These are phyloP conservation scores for Myriosclerotinia duriaeana DNA, from an alignment of 2,329 filamentous ascomycete species.

Conservation along the genomic window DNA sequence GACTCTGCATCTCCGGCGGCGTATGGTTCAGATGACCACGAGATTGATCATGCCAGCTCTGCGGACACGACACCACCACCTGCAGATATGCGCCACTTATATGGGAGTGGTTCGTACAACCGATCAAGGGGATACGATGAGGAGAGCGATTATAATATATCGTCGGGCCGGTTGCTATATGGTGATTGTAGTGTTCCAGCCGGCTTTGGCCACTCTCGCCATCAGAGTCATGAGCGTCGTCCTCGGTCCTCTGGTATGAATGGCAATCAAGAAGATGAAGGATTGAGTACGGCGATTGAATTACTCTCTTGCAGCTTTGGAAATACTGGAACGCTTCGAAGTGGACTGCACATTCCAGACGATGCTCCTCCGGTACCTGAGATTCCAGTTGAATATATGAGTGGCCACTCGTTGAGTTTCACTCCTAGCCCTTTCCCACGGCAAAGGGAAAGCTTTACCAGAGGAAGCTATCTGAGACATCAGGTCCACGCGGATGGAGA, in stretches of 20 bases:
- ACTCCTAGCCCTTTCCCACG: conserved; percentile 56
- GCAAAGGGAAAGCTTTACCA: conserved; percentile 55
- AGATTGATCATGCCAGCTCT: conserved; percentile 72
- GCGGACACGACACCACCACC: conserved; percentile 91
- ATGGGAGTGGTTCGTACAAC: conserved; percentile 42
- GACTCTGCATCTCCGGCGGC: conserved; percentile 80
- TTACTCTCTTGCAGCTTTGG: conserved; percentile 88
- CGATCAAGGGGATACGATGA: conserved; percentile 58
- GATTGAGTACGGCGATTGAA: conserved; percentile 86
- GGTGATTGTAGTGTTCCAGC: conserved; percentile 52
- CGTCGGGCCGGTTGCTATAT: conserved; percentile 45
- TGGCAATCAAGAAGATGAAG: conserved; percentile 74
- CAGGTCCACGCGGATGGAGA: conserved; percentile 58
- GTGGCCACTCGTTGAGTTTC: conserved; percentile 60
- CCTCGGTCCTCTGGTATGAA: conserved; percentile 78
- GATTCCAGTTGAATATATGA: conserved; percentile 75
- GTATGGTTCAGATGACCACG: conserved; percentile 76
- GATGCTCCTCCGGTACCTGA: conserved; percentile 87
- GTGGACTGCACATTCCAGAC: conserved; percentile 61
- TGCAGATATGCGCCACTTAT: conserved; percentile 53
- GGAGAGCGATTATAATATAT: conserved; percentile 80
- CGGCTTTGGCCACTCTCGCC: conserved; percentile 54
- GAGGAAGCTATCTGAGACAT: conserved; percentile 30
- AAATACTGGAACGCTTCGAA: conserved; percentile 58
- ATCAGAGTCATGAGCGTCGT: conserved; percentile 72